phyloP scores from a whole-genome alignment of 1,139 yeast genomes.

The Candida tetrigidarum region DNA sequence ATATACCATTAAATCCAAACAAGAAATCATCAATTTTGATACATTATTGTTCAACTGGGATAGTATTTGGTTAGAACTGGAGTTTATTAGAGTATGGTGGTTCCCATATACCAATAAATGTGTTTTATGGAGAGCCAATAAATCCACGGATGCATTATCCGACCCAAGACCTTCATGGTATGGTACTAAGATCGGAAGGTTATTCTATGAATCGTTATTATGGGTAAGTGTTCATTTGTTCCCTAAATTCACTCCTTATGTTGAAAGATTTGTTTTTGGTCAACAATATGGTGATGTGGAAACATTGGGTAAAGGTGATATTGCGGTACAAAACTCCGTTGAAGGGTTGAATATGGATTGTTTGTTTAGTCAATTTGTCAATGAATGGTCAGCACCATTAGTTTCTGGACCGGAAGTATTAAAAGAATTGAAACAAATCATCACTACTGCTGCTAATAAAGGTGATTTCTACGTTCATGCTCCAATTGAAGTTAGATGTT shows the following conservation, averaged over 20 bases:
- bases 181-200: constrained; percentile 77
- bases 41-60: constrained; percentile 72
- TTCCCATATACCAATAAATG: constrained; percentile 89
- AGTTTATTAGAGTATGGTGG: constrained; percentile 96
- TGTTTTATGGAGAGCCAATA: constrained; percentile 88
- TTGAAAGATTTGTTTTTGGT: constrained; percentile 82
- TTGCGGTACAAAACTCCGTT: constrained; percentile 78
- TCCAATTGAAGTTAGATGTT: constrained; percentile 93
- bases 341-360: constrained; percentile 97
- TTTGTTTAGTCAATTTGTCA: constrained; percentile 88
- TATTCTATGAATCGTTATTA: constrained; percentile 75
- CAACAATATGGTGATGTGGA: constrained; percentile 84
- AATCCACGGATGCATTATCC: constrained; percentile 65
- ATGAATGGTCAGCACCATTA: constrained; percentile 96
- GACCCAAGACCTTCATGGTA: constrained; percentile 81
- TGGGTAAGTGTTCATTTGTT: constrained; percentile 77
- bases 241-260: constrained; percentile 79
- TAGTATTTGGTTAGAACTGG: constrained; percentile 85
- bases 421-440: constrained; percentile 61
- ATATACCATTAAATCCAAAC: constrained; percentile 79
- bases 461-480: constrained; percentile 86
- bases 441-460: constrained; percentile 59
- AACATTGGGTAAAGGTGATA: constrained; percentile 65
- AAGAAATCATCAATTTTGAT: constrained; percentile 80
- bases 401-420: constrained; percentile 75